Evolutionary conservation across 2,329 filamentous ascomycete genomes (phyloP), one percentile per base, ranked within the genome.

Genomic region (Diaporthe citrichinensis): DNA sequence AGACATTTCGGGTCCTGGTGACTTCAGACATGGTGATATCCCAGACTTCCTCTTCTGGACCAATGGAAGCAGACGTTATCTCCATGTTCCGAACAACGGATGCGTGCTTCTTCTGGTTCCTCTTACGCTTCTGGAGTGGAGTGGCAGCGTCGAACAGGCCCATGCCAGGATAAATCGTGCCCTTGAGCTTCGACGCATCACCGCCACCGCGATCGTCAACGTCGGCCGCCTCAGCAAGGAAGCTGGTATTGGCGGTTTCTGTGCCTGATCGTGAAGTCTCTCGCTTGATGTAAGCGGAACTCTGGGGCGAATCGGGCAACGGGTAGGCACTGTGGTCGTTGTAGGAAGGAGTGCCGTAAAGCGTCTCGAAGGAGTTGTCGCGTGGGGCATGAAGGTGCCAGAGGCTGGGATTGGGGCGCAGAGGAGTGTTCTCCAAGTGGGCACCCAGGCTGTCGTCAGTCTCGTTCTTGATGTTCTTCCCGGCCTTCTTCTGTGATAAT

Each of bases 131-230:
- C 88, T 94, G 93, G 76, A 93, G 90, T 23, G 92, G 89, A 6
- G 92, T 94, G 6, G 94, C 94, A 72, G 94, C 92, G 82, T 96
- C 94, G 81, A 96, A 95, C n/a, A 95, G 88, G 72, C 91, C 90
- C 94, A 96, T 96, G 25, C 94, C 94, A 3, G 93, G 92, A 88
- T 92, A 95, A 62, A 91, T 86, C n/a, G 92, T 86, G 2, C 94
- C 94, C 82, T 96, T 96, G 72, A 95, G 87, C 80, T 87, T 90
- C 8, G 76, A 68, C 17, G 61, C 61, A 75, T 83, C 86, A 9
- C 78, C 78, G n/a, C 83, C 86, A 10, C 78, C 78, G n/a, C 83
- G 80, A 20, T 76, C 73, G 1, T 82, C 81, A 7, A 79, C 79
- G 7, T 79, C 79, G 17, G 77, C 75, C 20, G 83, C 82, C 1